Percentiles rank a stretch among this genome's conserved stretches.
These are phyloP conservation scores for Sporothrix mexicana DNA, from an alignment of 2,329 filamentous ascomycete species.

Conservation along the genomic window DNA sequence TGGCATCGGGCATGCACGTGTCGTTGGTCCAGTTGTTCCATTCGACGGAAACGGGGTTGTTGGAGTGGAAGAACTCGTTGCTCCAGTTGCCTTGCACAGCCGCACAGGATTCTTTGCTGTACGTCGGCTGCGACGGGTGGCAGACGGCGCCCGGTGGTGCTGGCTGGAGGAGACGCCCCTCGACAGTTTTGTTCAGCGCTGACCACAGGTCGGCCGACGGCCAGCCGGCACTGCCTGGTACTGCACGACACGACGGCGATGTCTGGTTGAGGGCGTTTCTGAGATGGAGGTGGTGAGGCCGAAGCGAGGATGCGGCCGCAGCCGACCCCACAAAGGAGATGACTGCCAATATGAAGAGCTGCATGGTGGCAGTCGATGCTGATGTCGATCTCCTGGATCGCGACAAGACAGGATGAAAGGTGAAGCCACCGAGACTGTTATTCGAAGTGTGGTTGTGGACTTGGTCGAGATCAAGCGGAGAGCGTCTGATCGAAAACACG, in stretches of 20 bases:
- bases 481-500: no score
- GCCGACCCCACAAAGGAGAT: not conserved
- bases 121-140: slow-evolving; percentile 31
- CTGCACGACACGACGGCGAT: slow-evolving; percentile 19
- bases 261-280: slow-evolving; percentile 20
- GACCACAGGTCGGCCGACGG: slow-evolving; percentile 28
- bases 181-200: slow-evolving; percentile 31
- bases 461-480: not conserved
- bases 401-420: not conserved
- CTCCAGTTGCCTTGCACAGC: slow-evolving; percentile 25
- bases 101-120: not conserved
- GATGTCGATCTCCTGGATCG: not conserved
- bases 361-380: not conserved
- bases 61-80: slow-evolving; percentile 47
- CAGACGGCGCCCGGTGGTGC: slow-evolving; percentile 29
- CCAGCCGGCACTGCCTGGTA: slow-evolving; percentile 29
- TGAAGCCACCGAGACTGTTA: not conserved
- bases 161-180: slow-evolving; percentile 32
- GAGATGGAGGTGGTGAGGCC: not conserved
- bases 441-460: not conserved
- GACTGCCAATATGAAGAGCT: not conserved
- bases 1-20: slow-evolving; percentile 54
- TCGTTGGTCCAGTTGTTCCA: slow-evolving; percentile 56
- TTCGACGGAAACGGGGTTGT: slow-evolving; percentile 47
- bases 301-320: not conserved